A percentile compares a stretch with the other conserved stretches of the same genome.
Conservation (phyloP, 2,329 filamentous ascomycete species). For the Aureobasidium mangrovei region DNA sequence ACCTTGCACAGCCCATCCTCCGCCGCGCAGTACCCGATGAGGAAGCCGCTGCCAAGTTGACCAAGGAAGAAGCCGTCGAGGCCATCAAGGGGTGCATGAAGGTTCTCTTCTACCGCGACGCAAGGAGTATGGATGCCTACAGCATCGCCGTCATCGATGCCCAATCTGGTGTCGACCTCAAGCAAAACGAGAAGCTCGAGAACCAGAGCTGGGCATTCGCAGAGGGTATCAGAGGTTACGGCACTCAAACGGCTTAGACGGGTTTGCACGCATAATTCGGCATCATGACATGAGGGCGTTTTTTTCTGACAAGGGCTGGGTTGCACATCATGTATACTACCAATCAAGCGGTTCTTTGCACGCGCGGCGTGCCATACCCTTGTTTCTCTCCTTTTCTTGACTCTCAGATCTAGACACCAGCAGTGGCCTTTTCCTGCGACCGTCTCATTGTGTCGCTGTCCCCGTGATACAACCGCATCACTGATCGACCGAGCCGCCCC, state of each 20-base stretch:
- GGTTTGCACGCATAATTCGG: slow-evolving; percentile 4
- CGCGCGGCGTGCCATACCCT: neutral
- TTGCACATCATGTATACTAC: slow-evolving; percentile 10
- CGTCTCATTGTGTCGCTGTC: no score
- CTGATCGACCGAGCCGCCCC: no score
- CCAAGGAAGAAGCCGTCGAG: slow-evolving; percentile 67
- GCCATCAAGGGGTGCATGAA: slow-evolving; percentile 93
- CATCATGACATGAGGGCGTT: slow-evolving; percentile 14
- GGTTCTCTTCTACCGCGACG: slow-evolving; percentile 95
- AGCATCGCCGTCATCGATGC: slow-evolving; percentile 83
- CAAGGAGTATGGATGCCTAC: slow-evolving; percentile 83
- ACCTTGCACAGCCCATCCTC: slow-evolving; percentile 88
- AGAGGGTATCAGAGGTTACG: slow-evolving; percentile 88
- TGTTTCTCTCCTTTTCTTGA: neutral
- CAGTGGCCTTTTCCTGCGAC: neutral
- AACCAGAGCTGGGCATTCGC: slow-evolving; percentile 98
- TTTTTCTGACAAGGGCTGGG: neutral
- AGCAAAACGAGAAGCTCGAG: slow-evolving; percentile 80
- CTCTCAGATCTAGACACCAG: neutral
- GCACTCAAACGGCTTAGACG: slow-evolving; percentile 55
- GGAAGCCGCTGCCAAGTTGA: slow-evolving; percentile 60
- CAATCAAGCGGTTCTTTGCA: neutral
- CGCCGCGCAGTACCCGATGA: slow-evolving; percentile 78
- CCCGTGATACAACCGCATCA: no score
- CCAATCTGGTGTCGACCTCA: slow-evolving; percentile 70